phyloP scores from a whole-genome alignment of 108 stramenopile species.

The Epipyxis sp. region DNA sequence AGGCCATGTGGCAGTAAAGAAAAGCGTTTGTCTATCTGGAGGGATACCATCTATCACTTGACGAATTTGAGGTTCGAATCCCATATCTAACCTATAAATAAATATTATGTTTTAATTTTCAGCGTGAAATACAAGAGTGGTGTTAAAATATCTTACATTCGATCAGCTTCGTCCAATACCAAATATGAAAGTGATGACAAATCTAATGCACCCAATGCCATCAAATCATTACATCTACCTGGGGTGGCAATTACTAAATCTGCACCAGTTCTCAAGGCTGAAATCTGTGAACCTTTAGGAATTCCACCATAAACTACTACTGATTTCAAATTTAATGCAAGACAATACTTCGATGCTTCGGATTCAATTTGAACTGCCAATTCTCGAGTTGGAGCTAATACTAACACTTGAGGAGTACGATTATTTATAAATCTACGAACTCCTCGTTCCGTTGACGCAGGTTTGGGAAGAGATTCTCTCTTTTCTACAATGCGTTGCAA shows the following conservation, averaged over 20 bases:
- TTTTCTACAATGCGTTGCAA: not conserved
- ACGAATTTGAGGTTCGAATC: slow-evolving; percentile 34
- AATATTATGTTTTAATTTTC: not conserved
- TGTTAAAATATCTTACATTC: slow-evolving; percentile 22
- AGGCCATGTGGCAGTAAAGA: slow-evolving; percentile 48
- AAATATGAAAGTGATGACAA: not conserved
- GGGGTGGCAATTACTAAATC: slow-evolving; percentile 51
- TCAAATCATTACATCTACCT: slow-evolving; percentile 41
- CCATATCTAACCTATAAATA: slow-evolving; percentile 27
- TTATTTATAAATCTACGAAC: not conserved
- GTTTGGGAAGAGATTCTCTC: not conserved
- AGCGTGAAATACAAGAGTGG: not conserved
- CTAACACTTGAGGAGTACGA: not conserved
- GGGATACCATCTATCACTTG: not conserved
- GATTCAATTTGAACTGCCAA: slow-evolving; percentile 14
- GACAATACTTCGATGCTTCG: not conserved
- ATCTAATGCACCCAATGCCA: slow-evolving; percentile 30
- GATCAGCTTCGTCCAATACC: slow-evolving; percentile 25
- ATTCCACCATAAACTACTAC: slow-evolving; percentile 26
- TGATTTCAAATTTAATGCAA: not conserved
- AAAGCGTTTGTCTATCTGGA: slow-evolving; percentile 47
- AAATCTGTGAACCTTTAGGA: not conserved
- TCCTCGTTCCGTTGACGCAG: not conserved
- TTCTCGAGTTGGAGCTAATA: slow-evolving; percentile 33
- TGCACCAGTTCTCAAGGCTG: not conserved